These are phyloP conservation scores for Sonneratia alba DNA, from an alignment of 345 rosid genomes.

Conservation along the genomic window DNA sequence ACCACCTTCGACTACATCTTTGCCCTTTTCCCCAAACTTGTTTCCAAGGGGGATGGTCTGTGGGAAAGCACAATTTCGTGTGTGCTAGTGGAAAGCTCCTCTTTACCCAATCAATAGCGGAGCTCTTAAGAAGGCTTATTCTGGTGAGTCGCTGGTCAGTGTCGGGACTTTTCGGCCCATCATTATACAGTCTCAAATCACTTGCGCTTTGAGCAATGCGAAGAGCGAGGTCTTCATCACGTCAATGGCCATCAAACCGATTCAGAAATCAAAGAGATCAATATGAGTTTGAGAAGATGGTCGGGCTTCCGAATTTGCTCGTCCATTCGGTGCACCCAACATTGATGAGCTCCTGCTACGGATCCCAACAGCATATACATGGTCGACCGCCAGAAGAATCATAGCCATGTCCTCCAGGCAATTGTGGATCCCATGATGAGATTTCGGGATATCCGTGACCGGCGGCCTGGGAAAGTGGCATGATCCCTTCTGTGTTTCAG, in stretches of 20 bases:
- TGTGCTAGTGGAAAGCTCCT: conserved; percentile 35
- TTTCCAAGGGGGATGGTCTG: no score
- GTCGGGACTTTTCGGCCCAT: conserved; percentile 49
- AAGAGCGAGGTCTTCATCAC: conserved; percentile 46
- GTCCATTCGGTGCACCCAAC: no score
- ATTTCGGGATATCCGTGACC: conserved; percentile 44
- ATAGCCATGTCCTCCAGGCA: conserved; percentile 60
- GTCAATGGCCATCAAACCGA: conserved; percentile 47
- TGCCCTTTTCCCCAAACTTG: no score
- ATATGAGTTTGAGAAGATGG: conserved; percentile 42
- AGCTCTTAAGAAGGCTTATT: conserved; percentile 51
- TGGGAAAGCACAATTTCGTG: conserved; percentile 30
- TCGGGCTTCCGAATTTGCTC: conserved; percentile 49
- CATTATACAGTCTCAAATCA: conserved; percentile 62
- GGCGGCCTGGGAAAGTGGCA: conserved; percentile 65
- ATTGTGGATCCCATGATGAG: conserved; percentile 52
- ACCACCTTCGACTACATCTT: conserved; percentile 45
- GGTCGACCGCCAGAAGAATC: conserved; percentile 57
- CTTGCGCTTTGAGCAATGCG: conserved; percentile 64
- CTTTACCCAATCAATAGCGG: conserved; percentile 44
- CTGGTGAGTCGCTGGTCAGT: conserved; percentile 40
- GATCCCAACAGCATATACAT: conserved; percentile 31
- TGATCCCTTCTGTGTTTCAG: conserved; percentile 28
- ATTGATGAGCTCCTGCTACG: conserved; percentile 38
- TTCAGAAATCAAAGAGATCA: conserved; percentile 32